Percentiles rank a stretch among this genome's conserved stretches.
phyloP scores from a whole-genome alignment of 163 green algal genomes.

The Chloroidium sp. region DNA sequence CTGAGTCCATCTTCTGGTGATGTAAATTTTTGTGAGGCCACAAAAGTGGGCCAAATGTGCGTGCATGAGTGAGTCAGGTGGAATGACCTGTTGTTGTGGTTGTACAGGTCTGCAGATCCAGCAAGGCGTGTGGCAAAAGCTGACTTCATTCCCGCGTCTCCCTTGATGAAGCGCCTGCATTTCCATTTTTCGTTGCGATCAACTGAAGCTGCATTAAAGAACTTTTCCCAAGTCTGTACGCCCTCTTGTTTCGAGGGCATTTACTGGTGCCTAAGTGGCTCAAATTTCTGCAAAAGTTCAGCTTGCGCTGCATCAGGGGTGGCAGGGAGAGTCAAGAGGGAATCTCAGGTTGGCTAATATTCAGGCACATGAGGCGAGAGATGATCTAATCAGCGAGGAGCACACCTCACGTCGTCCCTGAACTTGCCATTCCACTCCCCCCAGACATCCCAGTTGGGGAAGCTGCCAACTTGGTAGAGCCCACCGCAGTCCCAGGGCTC shows the following conservation, averaged over 20 bases:
- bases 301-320: too few relatives aligned
- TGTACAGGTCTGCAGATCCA: slow-evolving; percentile 88
- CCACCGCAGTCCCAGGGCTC: slow-evolving; percentile 86
- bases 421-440: slow-evolving; percentile 95
- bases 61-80: neutral
- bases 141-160: slow-evolving; percentile 70
- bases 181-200: too few relatives aligned
- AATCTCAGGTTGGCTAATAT: too few relatives aligned
- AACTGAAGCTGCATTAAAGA: too few relatives aligned
- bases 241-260: too few relatives aligned
- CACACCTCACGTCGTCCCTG: slow-evolving; percentile 79
- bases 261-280: too few relatives aligned
- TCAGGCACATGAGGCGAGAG: neutral
- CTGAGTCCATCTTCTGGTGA: too few relatives aligned
- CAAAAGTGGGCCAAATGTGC: neutral
- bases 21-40: neutral
- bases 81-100: slow-evolving; percentile 41
- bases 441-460: slow-evolving; percentile 93
- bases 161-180: slow-evolving; percentile 31
- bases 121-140: slow-evolving; percentile 81
- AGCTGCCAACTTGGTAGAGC: slow-evolving; percentile 72
- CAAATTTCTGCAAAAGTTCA: too few relatives aligned
- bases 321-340: too few relatives aligned
- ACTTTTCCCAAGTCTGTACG: too few relatives aligned
- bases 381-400: slow-evolving; percentile 37